Base-by-base conservation (phyloP, 2,329 filamentous ascomycete species). In the Penicillium crustosum region DNA sequence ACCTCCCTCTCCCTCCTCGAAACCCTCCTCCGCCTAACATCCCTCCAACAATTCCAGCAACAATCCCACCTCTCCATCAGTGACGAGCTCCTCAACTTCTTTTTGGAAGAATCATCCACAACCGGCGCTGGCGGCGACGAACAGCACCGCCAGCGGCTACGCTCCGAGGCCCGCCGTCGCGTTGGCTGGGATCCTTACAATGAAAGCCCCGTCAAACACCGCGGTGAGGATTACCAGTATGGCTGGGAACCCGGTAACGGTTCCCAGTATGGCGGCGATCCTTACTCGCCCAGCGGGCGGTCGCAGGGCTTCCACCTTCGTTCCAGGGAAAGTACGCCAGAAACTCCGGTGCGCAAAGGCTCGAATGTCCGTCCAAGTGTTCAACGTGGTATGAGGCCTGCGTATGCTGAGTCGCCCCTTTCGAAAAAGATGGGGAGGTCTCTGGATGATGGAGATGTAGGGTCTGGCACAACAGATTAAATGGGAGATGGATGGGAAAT, bases 11-110 rank as follows among this genome's bases (percentile, higher is more conserved):
- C 93, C 1, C 83, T 96, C 9, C 84, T 97, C 53, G 93, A 97
- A 74, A 94, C 93, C 80, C 81, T 96, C 33, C 84, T 96, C 47
- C 90, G 93, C 42, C 83, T 97, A 47, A 88, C 89, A 5, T 91
- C 91, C 23, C 83, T 96, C 15, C 93, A 96, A 71, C 91, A 96
- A 77, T 96, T 94, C 73, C 90, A 96, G 71, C 93, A 97, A 79
- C 84, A 86, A 41, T 92, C 90, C 0, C 92, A 96, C 68, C 83
- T 96, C n/a, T 85, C 91, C 7, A 94, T 96, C 60, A 90, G 90
- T 1, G 93, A 97, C 70, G 90, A 96, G 66, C 85, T 96, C 2
- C 80, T 96, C 41, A 91, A 89, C 52, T 95, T 96, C 77, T 97
- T 96, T 77, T 80, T 97, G 9, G 83, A 85, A 61, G 87, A 89